phyloP scores from a whole-genome alignment of 2,329 filamentous ascomycete genomes.

The Geosmithia flava region DNA sequence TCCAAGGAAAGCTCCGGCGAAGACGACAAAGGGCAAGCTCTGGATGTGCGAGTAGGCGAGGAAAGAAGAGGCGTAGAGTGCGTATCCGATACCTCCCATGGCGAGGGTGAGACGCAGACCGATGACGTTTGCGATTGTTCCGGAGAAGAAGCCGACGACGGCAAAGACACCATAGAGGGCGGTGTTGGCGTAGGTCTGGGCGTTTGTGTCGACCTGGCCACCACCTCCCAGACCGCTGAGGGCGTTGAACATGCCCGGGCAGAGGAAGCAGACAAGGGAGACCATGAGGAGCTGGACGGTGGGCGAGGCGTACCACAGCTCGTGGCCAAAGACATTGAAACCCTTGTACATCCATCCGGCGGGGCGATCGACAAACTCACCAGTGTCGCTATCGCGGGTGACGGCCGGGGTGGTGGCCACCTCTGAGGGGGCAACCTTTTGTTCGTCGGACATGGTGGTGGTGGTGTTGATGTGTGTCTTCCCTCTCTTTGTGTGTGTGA shows the following conservation, averaged over 20 bases:
- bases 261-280: slow-evolving; percentile 41
- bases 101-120: slow-evolving; percentile 57
- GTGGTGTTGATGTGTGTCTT: not conserved
- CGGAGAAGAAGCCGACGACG: slow-evolving; percentile 56
- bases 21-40: slow-evolving; percentile 48
- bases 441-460: slow-evolving; percentile 12
- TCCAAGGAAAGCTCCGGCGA: slow-evolving; percentile 65
- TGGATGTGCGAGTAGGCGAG: slow-evolving; percentile 6
- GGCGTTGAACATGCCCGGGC: slow-evolving; percentile 59
- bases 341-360: slow-evolving; percentile 11
- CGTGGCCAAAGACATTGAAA: slow-evolving; percentile 37
- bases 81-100: slow-evolving; percentile 67
- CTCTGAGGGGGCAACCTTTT: slow-evolving; percentile 6
- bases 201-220: slow-evolving; percentile 36
- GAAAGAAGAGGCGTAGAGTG: slow-evolving; percentile 39
- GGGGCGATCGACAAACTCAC: slow-evolving; percentile 3
- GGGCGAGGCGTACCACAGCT: slow-evolving; percentile 62
- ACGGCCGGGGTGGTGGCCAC: slow-evolving; percentile 5
- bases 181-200: slow-evolving; percentile 50
- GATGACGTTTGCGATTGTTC: slow-evolving; percentile 66
- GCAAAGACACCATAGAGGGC: slow-evolving; percentile 61
- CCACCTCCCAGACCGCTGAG: slow-evolving; percentile 49
- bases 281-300: slow-evolving; percentile 61
- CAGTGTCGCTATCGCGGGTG: not conserved
- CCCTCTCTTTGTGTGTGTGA: not conserved